Base-by-base conservation (phyloP, 208 protist genomes). In the Naegleria lovaniensis region DNA sequence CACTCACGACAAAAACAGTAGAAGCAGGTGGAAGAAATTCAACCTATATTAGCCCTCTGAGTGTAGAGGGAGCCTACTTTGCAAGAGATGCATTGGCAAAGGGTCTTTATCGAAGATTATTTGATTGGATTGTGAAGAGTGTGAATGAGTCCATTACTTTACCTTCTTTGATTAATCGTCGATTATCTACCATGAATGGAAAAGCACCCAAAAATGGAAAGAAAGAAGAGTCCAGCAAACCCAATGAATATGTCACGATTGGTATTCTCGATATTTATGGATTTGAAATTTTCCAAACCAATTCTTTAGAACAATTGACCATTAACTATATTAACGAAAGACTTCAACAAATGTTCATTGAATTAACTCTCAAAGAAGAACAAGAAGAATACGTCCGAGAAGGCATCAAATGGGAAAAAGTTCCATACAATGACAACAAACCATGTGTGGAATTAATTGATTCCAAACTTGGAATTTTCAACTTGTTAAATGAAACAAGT, bases 321-420 rank as follows among this genome's bases (percentile, higher is more conserved):
- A 99, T 99, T 93, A 99, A 99, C 93, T 99, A 98, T 92, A 97
- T 98, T 59, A 99, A 99, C 91, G 98, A 99, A 93, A 99, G 98
- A 93, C 93, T 99, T 36, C 98, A 99, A 92, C 98, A 99, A 92
- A 98, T 99, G 85, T 99, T 99, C 92, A 99, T 99, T 90, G 96
- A 99, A 67, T 94, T 99, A 67, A 99, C 98, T 11, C 93, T 99
- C 22, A 97, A 98, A 91, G 94, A 43, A 79, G 98, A 99, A 93
- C 98, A 99, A 93, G 97, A 98, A 92, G 98, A 99, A 91, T 99
- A 99, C 93, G 93, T 94, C 5, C 91, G 93, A 4, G 98, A 99
- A 92, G 94, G 95, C 51, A 99, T 99, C 91, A 92, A 95, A 40
- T 99, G 98, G 98, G 93, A 96, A 58, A 92, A 94, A 29, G 97